Conservation (phyloP, 768 basidiomycete genomes). For the Leucosporidium creatinivorum region DNA sequence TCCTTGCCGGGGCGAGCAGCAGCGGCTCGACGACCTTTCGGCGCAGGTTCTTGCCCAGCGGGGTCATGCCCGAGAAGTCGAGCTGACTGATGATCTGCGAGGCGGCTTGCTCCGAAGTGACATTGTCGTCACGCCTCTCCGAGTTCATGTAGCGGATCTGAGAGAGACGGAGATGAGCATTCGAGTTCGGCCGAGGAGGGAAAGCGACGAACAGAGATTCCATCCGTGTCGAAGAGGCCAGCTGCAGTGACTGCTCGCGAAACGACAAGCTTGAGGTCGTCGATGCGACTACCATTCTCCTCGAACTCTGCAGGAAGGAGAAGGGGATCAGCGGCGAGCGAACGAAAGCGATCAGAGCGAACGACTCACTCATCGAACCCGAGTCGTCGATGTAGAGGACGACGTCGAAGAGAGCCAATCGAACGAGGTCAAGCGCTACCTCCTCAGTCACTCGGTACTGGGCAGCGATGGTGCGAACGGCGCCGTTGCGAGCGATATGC, state of each 20-base stretch:
- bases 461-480: slow-evolving; percentile 39
- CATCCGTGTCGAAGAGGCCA: slow-evolving; percentile 11
- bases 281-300: slow-evolving; percentile 45
- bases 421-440: slow-evolving; percentile 44
- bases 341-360: background rate
- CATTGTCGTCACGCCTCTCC: slow-evolving; percentile 42
- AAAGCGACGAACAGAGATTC: background rate
- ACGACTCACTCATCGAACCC: slow-evolving; percentile 31
- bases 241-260: slow-evolving; percentile 16
- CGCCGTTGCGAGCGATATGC: slow-evolving; percentile 41
- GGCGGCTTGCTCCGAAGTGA: slow-evolving; percentile 40
- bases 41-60: slow-evolving; percentile 30
- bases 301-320: slow-evolving; percentile 36
- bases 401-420: slow-evolving; percentile 44
- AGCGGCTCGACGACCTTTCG: slow-evolving; percentile 45
- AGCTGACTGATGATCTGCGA: slow-evolving; percentile 39
- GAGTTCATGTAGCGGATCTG: slow-evolving; percentile 46
- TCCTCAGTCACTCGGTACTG: slow-evolving; percentile 45
- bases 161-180: slow-evolving; percentile 41
- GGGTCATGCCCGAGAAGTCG: background rate
- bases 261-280: slow-evolving; percentile 43
- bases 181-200: background rate
- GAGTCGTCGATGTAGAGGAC: slow-evolving; percentile 41
- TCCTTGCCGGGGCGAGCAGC: slow-evolving; percentile 42
- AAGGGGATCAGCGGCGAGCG: background rate